Evolutionary conservation across 371 early-diverging fungal genomes (phyloP).

Genomic region (Rhizopus arrhizus): DNA sequence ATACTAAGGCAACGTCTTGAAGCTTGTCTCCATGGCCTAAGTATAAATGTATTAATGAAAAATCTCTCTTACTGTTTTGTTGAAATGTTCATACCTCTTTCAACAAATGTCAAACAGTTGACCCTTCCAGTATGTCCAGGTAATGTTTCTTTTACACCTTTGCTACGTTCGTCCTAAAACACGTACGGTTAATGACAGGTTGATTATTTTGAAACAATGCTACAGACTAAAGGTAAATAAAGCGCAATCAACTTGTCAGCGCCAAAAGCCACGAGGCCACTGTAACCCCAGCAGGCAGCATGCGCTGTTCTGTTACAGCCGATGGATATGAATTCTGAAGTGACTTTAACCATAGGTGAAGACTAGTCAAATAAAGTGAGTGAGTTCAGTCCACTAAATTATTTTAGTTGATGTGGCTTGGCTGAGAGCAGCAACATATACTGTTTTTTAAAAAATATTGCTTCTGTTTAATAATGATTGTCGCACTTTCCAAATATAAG

Average conservation of each 20-base stretch:
- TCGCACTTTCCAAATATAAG: too few relatives aligned
- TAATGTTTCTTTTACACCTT: slow-evolving; percentile 68
- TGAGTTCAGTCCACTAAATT: neutral
- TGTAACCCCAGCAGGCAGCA: slow-evolving; percentile 67
- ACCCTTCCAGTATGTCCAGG: slow-evolving; percentile 82
- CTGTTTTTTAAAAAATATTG: too few relatives aligned
- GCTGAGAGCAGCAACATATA: neutral
- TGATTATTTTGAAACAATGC: neutral
- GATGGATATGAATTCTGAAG: slow-evolving; percentile 66
- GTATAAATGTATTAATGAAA: slow-evolving; percentile 3
- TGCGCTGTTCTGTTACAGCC: slow-evolving; percentile 69
- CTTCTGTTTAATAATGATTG: too few relatives aligned
- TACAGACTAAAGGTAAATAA: slow-evolving; percentile 69
- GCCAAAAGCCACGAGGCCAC: slow-evolving; percentile 76
- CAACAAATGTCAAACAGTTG: slow-evolving; percentile 76
- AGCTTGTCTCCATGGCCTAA: slow-evolving; percentile 54
- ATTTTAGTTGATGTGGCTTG: slow-evolving; percentile 5
- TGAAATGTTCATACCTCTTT: slow-evolving; percentile 44
- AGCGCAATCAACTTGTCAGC: slow-evolving; percentile 74
- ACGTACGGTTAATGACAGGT: neutral
- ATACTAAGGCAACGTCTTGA: slow-evolving; percentile 68
- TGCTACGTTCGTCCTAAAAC: slow-evolving; percentile 49
- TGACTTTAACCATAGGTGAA: slow-evolving; percentile 32
- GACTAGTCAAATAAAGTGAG: neutral
- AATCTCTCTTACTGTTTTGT: neutral